These are phyloP conservation scores for Lasiodiplodia sp. DNA, from an alignment of 2,329 filamentous ascomycete genomes.

Conservation along the genomic window DNA sequence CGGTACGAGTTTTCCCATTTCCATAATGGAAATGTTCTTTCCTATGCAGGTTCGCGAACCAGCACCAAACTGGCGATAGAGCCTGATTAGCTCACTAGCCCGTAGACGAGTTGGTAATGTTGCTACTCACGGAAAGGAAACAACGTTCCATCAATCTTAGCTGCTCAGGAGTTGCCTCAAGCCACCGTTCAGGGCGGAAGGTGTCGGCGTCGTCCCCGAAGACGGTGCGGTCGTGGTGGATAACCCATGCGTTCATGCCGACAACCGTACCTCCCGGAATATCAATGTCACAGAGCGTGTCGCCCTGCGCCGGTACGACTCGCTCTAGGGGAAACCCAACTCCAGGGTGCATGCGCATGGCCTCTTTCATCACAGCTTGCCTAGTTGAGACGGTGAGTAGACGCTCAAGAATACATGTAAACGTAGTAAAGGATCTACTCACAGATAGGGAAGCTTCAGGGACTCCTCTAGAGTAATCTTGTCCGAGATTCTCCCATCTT, in stretches of 20 bases:
- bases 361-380: neutral
- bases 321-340: constrained; percentile 1
- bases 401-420: neutral
- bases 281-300: neutral
- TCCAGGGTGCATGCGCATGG: constrained; percentile 1
- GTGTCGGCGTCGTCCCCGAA: constrained; percentile 46
- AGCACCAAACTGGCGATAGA: constrained; percentile 33
- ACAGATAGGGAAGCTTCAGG: neutral
- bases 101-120: neutral
- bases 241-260: constrained; percentile 54
- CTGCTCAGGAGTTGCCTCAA: neutral
- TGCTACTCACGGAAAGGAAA: neutral
- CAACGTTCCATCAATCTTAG: neutral
- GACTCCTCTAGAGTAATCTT: neutral
- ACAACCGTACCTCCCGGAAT: constrained; percentile 49
- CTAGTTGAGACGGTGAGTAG: neutral
- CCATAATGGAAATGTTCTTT: constrained; percentile 39
- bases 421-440: neutral
- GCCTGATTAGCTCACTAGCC: neutral
- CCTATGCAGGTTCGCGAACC: constrained; percentile 37
- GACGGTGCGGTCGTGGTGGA: constrained; percentile 46
- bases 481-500: neutral
- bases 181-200: constrained; percentile 54
- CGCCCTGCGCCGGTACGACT: neutral
- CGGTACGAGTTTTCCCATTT: constrained; percentile 37